Conservation (phyloP, 192 early-diverging fungal species). For the Backusella tarrabulga region DNA sequence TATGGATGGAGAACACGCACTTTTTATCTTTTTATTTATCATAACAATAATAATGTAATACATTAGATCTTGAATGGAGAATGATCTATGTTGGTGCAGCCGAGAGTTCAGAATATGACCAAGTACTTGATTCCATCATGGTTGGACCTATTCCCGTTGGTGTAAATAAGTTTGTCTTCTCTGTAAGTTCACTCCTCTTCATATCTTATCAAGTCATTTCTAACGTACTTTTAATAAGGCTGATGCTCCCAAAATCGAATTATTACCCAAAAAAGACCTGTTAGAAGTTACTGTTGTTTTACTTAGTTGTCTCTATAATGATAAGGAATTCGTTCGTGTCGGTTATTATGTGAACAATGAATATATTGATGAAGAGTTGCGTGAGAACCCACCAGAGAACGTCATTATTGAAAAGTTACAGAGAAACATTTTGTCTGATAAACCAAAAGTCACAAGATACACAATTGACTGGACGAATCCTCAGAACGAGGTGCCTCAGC, state of each 20-base stretch:
- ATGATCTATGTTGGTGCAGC: slow-evolving; percentile 93
- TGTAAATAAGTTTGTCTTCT: slow-evolving; percentile 90
- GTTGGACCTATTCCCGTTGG: slow-evolving; percentile 97
- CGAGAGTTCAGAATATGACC: slow-evolving; percentile 82
- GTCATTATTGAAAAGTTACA: slow-evolving; percentile 74
- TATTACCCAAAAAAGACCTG: slow-evolving; percentile 79
- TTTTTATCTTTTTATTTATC: background rate
- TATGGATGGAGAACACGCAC: background rate
- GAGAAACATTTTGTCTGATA: slow-evolving; percentile 88
- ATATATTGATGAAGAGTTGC: slow-evolving; percentile 80
- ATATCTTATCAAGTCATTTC: background rate
- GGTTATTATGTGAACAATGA: slow-evolving; percentile 99
- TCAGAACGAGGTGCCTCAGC: slow-evolving; percentile 5
- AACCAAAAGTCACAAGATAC: slow-evolving; percentile 84
- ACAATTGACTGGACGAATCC: slow-evolving; percentile 36
- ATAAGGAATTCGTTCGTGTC: slow-evolving; percentile 93
- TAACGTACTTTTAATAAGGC: slow-evolving; percentile 40
- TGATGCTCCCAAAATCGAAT: slow-evolving; percentile 65
- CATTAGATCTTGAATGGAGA: slow-evolving; percentile 92
- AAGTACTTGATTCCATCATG: slow-evolving; percentile 91
- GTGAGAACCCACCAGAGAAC: slow-evolving; percentile 73
- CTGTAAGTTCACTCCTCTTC: slow-evolving; percentile 49
- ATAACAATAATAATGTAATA: background rate
- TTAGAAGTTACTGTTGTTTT: slow-evolving; percentile 90
- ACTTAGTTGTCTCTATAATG: slow-evolving; percentile 85